Percentiles rank a stretch among this genome's conserved stretches.
These are phyloP conservation scores for Capsicum pubescens DNA, from an alignment of 257 asterid genomes.

Conservation along the genomic window DNA sequence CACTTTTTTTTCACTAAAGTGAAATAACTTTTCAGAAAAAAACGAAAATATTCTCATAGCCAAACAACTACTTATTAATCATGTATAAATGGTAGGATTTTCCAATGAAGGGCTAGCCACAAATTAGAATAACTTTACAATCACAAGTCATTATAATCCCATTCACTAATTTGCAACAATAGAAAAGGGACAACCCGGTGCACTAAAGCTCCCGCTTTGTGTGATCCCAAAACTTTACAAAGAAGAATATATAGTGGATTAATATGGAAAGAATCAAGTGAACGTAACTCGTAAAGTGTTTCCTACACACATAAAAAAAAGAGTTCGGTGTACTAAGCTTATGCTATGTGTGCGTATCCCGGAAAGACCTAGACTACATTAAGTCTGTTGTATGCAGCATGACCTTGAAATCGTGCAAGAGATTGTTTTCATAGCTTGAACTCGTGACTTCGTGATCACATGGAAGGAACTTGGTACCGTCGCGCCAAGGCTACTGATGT, in stretches of 20 bases:
- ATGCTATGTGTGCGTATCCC: not conserved
- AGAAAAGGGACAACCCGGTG: too few relatives aligned
- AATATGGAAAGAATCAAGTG: not conserved
- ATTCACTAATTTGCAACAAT: not conserved
- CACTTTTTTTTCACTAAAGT: too few relatives aligned
- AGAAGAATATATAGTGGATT: not conserved
- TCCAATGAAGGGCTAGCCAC: not conserved
- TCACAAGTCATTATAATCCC: not conserved
- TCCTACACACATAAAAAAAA: not conserved
- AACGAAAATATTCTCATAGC: too few relatives aligned
- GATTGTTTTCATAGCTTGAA: not conserved
- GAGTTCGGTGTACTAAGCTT: not conserved
- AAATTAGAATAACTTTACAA: not conserved
- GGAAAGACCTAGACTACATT: not conserved
- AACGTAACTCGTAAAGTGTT: not conserved
- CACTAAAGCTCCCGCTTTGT: not conserved
- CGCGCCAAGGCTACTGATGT: constrained; percentile 46
- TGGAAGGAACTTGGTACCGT: not conserved
- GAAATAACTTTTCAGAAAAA: too few relatives aligned
- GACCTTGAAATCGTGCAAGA: not conserved
- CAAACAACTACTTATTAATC: too few relatives aligned
- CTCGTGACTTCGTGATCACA: not conserved
- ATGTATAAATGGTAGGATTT: too few relatives aligned
- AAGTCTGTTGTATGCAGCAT: not conserved
- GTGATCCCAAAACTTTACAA: constrained; percentile 2